Evolutionary conservation across 495 filamentous ascomycete genomes (phyloP), one percentile per base, ranked within the genome.

Genomic region (Talaromyces nanjingensis): DNA sequence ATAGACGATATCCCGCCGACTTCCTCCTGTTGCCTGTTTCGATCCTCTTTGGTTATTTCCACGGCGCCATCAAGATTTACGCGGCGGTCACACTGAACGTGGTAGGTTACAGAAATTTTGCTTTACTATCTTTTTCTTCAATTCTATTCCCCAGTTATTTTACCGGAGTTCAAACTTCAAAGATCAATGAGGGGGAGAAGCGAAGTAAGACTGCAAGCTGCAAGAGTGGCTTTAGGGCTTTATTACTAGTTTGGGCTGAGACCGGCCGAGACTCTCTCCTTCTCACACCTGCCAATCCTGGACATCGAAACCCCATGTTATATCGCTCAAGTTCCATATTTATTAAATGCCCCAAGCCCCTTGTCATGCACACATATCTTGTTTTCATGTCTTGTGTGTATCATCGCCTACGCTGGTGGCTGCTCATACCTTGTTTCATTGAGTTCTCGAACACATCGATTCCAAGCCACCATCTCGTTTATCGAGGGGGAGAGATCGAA

Each of bases 61-160:
- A 92, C 72, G 88, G 89, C 31, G 71, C 87, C 33, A 87, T 92
- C 76, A 93, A 92, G 77, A 78, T 92, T 61, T 90, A 89, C 65
- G 89, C 90, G 3, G 78, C 87, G 54, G 76, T 84, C 60, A 91
- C 90, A 54, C 78, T 90, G 25, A 85, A 87, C 72, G 81, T 86
- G 77, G 88, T 90, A 79, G 77, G 86, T 81, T 31, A 31, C 29
- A 31, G 29, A 31, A 31, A 31, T 31, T 31, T 24, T 31, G 29
- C 29, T n/a, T 6, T n/a, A 49, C 22, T 42, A 22, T 55, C 42
- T 59, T 39, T 59, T 62, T 56, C 55, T 8, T 58, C 42, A 54
- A 63, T 52, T 33, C 27, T 56, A n/a, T 42, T 59, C 24, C 55
- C 25, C 27, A 59, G 58, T 18, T 3, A 58, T 67, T 54, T 60